Evolutionary conservation across 2,329 filamentous ascomycete species (phyloP), one percentile per base, ranked within the genome.

Genomic region (Aspergillus fumigatus): DNA sequence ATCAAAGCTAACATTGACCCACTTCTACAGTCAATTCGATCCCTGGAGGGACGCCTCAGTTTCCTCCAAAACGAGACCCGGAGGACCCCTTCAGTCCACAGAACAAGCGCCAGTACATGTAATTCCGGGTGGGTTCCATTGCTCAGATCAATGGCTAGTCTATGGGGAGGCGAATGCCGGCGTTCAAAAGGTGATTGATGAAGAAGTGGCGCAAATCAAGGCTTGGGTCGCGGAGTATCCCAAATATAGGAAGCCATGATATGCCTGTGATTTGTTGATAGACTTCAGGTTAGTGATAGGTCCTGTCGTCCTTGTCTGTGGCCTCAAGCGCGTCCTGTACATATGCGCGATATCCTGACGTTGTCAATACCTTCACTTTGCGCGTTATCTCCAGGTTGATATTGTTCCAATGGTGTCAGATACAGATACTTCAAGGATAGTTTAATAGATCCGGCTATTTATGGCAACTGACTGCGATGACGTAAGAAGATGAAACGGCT

Each of bases 11-110:
- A 51, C 23, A 41, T 51, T 19, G 35, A 48, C 38, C 40, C 40
- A n/a, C 4, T 21, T 3, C 8, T n/a, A 38, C 35, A 69, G 80
- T 47, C 75, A 84, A 67, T 82, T 75, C 54, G 84, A 87, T 65
- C 84, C 84, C 5, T 87, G 84, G 84, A 75, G 79, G 35, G 77
- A 81, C 3, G 77, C 80, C 0, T 78, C 78, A 3, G 78, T 86
- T 0, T 80, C 78, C 0, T 82, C 81, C 19, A 73, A 77, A 26
- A 78, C 79, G 65, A 75, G 83, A 21, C 82, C 83, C 0, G 80
- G 77, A 5, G 84, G 84, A 0, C 82, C 83, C 1, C 67, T 85
- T 17, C 14, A 69, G 54, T 77, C 78, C 10, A 82, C 78, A 0
- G 26, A 67, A 0, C 65, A 79, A 26, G 75, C 77, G 1, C 83